Conservation (phyloP, 768 basidiomycete species). For the Pleurotus citrinopileatus region DNA sequence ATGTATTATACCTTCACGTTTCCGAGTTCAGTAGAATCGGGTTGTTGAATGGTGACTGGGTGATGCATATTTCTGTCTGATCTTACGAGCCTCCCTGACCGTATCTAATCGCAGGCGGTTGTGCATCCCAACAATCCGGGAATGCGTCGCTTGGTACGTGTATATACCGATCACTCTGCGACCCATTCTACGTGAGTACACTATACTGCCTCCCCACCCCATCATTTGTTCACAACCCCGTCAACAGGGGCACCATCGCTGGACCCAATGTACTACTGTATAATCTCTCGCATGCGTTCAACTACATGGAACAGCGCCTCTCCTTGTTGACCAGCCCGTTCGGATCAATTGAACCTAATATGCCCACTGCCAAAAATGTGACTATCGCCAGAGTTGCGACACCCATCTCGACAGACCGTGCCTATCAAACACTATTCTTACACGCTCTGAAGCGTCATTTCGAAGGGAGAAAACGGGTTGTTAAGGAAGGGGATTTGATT, state of each 20-base stretch:
- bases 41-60: conserved; percentile 77
- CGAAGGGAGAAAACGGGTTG: conserved; percentile 44
- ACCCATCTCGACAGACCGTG: conserved; percentile 60
- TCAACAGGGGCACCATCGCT: conserved; percentile 33
- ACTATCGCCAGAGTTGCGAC: conserved; percentile 83
- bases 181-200: conserved; percentile 28
- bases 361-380: conserved; percentile 68
- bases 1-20: conserved; percentile 62
- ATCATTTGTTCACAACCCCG: conserved; percentile 13
- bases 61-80: conserved; percentile 24
- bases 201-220: not conserved
- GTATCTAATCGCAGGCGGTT: conserved; percentile 42
- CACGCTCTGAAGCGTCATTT: conserved; percentile 65
- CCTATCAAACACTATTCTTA: conserved; percentile 61
- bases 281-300: conserved; percentile 40
- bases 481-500: conserved; percentile 76
- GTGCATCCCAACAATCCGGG: conserved; percentile 32
- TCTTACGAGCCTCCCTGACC: conserved; percentile 9
- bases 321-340: conserved; percentile 56
- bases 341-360: conserved; percentile 50
- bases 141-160: conserved; percentile 50
- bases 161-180: conserved; percentile 46
- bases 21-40: conserved; percentile 66
- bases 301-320: conserved; percentile 14
- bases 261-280: conserved; percentile 52